Percentiles rank a stretch among this genome's conserved stretches.
Conservation (phyloP, 768 basidiomycete genomes). For the Lactifluus piperatus region DNA sequence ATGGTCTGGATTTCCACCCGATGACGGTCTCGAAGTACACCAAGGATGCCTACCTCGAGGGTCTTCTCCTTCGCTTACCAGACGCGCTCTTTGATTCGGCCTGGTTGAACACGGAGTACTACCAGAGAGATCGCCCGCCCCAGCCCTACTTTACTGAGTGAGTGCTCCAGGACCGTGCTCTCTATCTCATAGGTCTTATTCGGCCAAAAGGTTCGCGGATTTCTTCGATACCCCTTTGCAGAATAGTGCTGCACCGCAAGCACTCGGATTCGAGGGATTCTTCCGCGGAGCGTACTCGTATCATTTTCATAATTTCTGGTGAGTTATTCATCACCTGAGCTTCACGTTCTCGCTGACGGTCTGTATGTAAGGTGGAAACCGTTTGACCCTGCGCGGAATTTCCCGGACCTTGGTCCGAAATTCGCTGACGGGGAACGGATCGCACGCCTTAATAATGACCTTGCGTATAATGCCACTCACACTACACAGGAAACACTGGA, state of each 20-base stretch:
- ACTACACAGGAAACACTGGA: conserved; percentile 31
- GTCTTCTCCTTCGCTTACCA: conserved; percentile 76
- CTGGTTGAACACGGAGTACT: conserved; percentile 90
- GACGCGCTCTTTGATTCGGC: conserved; percentile 96
- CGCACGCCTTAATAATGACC: conserved; percentile 39
- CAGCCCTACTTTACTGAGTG: conserved; percentile 91
- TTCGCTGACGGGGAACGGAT: conserved; percentile 71
- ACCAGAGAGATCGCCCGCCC: conserved; percentile 86
- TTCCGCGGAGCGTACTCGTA: conserved; percentile 95
- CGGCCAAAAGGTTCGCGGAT: conserved; percentile 58
- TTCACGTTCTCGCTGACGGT: not conserved
- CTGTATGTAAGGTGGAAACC: conserved; percentile 90
- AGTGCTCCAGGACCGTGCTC: conserved; percentile 21
- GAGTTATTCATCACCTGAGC: conserved; percentile 19
- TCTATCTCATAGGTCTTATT: conserved; percentile 1
- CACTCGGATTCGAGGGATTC: conserved; percentile 89
- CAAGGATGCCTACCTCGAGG: conserved; percentile 81
- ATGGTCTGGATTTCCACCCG: conserved; percentile 93
- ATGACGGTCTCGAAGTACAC: conserved; percentile 90
- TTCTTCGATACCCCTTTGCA: conserved; percentile 77
- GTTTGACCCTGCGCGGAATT: conserved; percentile 89
- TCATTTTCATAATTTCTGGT: conserved; percentile 95
- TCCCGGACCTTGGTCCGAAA: conserved; percentile 81
- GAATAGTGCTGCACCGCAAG: conserved; percentile 74
- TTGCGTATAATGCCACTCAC: conserved; percentile 6